phyloP scores from a whole-genome alignment of 176 grass and related monocot genomes.

The Zoysia pacifica region DNA sequence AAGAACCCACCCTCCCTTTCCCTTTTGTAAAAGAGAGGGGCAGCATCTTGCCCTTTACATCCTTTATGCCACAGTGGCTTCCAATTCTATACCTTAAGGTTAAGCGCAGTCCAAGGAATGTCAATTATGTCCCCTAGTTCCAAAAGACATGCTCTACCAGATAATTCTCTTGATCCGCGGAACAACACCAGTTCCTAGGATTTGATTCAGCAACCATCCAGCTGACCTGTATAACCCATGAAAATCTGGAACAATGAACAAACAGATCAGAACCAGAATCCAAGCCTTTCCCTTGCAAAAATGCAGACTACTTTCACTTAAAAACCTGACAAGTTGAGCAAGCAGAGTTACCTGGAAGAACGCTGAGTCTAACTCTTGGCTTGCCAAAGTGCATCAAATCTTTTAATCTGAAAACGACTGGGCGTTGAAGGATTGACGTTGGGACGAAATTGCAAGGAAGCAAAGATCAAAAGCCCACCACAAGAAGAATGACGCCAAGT shows the following conservation, averaged over 20 bases:
- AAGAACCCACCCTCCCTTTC: conserved; percentile 25
- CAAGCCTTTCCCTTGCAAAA: neutral
- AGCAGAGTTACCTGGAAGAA: conserved; percentile 13
- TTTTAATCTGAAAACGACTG: conserved; percentile 39
- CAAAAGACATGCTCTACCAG: neutral
- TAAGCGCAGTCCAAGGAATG: conserved; percentile 18
- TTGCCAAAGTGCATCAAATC: conserved; percentile 18
- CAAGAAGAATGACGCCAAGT: conserved; percentile 34
- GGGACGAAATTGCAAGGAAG: neutral
- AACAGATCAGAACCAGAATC: neutral
- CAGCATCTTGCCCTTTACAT: conserved; percentile 46
- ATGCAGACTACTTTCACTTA: neutral
- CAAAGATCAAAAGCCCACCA: conserved; percentile 39
- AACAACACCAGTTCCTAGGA: neutral
- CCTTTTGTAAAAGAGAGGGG: conserved; percentile 42
- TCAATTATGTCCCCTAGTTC: neutral
- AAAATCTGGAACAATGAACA: neutral
- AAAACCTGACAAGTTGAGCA: conserved; percentile 13
- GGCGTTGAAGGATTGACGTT: neutral
- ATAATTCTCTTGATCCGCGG: conserved; percentile 22
- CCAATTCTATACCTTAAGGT: conserved; percentile 27
- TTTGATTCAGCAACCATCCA: neutral
- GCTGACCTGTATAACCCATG: neutral
- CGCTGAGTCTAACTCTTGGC: neutral
- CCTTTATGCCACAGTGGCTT: conserved; percentile 24